Conservation (phyloP, 768 basidiomycete species). For the Tylopilus rubrobrunneus region DNA sequence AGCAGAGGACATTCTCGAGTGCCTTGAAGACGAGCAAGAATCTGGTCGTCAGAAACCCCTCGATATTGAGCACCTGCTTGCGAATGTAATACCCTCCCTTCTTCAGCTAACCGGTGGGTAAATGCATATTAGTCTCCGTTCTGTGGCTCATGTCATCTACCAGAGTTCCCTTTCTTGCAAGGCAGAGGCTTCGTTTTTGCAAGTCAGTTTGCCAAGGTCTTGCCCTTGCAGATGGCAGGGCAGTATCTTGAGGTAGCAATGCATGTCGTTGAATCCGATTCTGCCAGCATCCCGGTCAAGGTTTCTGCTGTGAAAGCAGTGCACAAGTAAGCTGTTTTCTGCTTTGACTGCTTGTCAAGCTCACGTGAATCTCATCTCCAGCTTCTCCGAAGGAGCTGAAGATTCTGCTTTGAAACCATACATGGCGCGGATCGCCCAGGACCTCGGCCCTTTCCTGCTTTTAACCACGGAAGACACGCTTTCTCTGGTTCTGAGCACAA, state of each 20-base stretch:
- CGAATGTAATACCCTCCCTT: slow-evolving; percentile 74
- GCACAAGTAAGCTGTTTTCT: slow-evolving; percentile 65
- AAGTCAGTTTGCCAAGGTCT: slow-evolving; percentile 74
- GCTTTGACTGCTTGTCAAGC: background rate
- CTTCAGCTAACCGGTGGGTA: slow-evolving; percentile 65
- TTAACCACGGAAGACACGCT: slow-evolving; percentile 85
- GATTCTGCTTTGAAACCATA: slow-evolving; percentile 59
- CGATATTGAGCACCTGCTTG: slow-evolving; percentile 73
- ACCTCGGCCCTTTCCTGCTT: slow-evolving; percentile 79
- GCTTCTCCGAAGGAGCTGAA: slow-evolving; percentile 63
- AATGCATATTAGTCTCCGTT: background rate
- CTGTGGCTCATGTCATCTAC: background rate
- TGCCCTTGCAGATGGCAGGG: slow-evolving; percentile 68
- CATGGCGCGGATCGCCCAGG: slow-evolving; percentile 70
- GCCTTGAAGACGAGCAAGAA: slow-evolving; percentile 71
- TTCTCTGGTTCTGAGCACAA: slow-evolving; percentile 80
- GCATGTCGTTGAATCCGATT: slow-evolving; percentile 71
- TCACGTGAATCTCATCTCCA: slow-evolving; percentile 29
- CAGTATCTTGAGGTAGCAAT: slow-evolving; percentile 89
- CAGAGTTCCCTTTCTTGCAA: slow-evolving; percentile 90
- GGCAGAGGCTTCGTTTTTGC: slow-evolving; percentile 94
- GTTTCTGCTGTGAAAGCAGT: slow-evolving; percentile 92
- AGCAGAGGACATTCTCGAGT: slow-evolving; percentile 70
- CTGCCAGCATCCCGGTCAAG: slow-evolving; percentile 83
- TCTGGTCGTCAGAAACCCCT: slow-evolving; percentile 62